These are phyloP conservation scores for Xylaria bambusicola DNA, from an alignment of 495 filamentous ascomycete species.

Conservation along the genomic window DNA sequence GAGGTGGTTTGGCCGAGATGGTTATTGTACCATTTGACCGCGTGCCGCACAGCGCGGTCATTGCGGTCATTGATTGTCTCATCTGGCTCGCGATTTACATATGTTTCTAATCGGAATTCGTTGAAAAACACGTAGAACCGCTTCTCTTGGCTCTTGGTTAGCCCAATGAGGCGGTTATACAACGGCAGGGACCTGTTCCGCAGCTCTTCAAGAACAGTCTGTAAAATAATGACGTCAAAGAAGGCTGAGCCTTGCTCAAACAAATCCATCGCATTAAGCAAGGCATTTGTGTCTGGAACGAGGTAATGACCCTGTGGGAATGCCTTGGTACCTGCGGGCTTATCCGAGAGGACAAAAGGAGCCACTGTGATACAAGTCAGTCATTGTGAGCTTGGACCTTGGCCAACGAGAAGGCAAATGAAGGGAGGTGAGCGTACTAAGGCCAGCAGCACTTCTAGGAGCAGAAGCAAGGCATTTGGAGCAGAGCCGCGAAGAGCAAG, in stretches of 20 bases:
- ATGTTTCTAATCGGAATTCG: slow-evolving; percentile 91
- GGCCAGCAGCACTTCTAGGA: slow-evolving; percentile 75
- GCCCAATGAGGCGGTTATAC: slow-evolving; percentile 85
- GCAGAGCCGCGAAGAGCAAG: slow-evolving; percentile 93
- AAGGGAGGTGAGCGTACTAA: slow-evolving; percentile 52
- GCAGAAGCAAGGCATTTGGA: slow-evolving; percentile 66
- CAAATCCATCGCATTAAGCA: slow-evolving; percentile 93
- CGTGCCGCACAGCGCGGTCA: slow-evolving; percentile 83
- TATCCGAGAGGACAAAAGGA: slow-evolving; percentile 84
- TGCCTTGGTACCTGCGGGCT: slow-evolving; percentile 75
- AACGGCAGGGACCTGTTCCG: slow-evolving; percentile 90
- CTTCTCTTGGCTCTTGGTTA: slow-evolving; percentile 94
- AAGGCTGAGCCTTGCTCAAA: slow-evolving; percentile 91
- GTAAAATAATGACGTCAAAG: slow-evolving; percentile 91
- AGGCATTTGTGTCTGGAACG: slow-evolving; percentile 93
- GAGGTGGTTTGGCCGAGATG: slow-evolving; percentile 69
- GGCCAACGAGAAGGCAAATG: not conserved
- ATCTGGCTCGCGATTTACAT: slow-evolving; percentile 69
- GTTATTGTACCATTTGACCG: slow-evolving; percentile 84
- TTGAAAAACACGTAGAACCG: slow-evolving; percentile 99
- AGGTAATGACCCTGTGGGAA: slow-evolving; percentile 92
- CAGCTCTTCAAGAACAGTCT: slow-evolving; percentile 94
- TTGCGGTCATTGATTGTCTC: slow-evolving; percentile 97
- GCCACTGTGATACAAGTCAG: slow-evolving; percentile 51
- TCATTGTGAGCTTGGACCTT: not conserved